Conservation (phyloP, 2,329 filamentous ascomycete genomes). For the Ophiostoma fasciatum region DNA sequence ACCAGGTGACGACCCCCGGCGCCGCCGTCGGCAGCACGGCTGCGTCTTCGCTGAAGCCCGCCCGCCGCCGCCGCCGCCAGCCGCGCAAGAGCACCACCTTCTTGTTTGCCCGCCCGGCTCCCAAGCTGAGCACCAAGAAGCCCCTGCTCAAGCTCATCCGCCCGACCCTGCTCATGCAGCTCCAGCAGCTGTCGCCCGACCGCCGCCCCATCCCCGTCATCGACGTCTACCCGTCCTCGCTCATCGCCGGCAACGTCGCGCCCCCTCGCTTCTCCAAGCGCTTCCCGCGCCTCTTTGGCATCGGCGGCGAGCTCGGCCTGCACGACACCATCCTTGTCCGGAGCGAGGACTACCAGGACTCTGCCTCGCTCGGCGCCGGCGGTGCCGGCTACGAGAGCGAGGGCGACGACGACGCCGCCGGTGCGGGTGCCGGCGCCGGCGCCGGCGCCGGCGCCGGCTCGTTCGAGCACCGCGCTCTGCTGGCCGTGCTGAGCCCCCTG, state of each 20-base stretch:
- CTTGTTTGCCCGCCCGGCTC: constrained; percentile 52
- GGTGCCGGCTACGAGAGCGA: constrained; percentile 26
- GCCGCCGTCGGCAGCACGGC: constrained; percentile 15
- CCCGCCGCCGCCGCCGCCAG: constrained; percentile 20
- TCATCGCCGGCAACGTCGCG: constrained; percentile 38
- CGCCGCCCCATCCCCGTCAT: constrained; percentile 51
- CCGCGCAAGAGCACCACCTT: constrained; percentile 49
- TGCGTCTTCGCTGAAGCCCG: constrained; percentile 22
- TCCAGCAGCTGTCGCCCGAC: constrained; percentile 49
- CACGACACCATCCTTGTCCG: constrained; percentile 58
- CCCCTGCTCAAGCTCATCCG: constrained; percentile 51
- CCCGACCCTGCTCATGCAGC: constrained; percentile 54
- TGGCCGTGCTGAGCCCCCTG: constrained; percentile 54
- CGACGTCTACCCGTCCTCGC: constrained; percentile 58
- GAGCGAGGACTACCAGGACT: constrained; percentile 49
- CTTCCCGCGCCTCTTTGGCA: constrained; percentile 48
- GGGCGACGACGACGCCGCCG: constrained; percentile 28
- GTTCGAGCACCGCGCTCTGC: constrained; percentile 31
- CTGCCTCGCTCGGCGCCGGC: constrained; percentile 18
- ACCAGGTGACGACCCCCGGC: constrained; percentile 11
- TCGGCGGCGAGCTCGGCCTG: constrained; percentile 45
- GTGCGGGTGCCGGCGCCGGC: too few relatives aligned
- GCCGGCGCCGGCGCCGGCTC: constrained; percentile 31
- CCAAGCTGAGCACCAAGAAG: constrained; percentile 43
- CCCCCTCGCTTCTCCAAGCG: constrained; percentile 43